phyloP scores from a whole-genome alignment of 2,329 filamentous ascomycete species.

The Diaporthe nobilis region DNA sequence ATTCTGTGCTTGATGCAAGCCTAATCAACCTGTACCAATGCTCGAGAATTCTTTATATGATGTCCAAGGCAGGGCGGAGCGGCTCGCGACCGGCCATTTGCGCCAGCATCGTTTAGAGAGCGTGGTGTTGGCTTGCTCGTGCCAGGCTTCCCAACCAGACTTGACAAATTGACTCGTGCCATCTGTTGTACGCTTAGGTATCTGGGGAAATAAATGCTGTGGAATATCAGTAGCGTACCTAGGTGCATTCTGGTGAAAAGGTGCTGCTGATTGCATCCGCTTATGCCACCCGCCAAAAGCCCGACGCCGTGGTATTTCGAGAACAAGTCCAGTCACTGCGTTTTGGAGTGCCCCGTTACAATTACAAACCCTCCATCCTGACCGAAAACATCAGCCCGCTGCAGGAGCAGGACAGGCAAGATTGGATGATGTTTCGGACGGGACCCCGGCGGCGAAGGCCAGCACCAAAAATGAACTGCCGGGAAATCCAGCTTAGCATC shows the following conservation, averaged over 20 bases:
- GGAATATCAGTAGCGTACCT: neutral
- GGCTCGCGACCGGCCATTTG: neutral
- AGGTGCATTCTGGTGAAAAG: neutral
- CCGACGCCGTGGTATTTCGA: too few relatives aligned
- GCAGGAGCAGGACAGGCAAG: neutral
- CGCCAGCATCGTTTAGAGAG: neutral
- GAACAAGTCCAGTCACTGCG: neutral
- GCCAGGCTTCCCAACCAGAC: neutral
- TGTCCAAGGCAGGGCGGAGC: neutral
- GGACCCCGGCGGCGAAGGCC: neutral
- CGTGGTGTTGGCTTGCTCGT: neutral
- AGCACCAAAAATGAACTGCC: slow-evolving; percentile 1
- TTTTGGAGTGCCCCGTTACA: neutral
- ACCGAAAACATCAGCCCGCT: neutral
- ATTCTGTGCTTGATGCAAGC: neutral
- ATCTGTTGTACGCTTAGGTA: too few relatives aligned
- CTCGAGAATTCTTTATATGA: neutral
- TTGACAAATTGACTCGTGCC: neutral
- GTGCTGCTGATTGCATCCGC: neutral
- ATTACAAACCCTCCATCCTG: neutral
- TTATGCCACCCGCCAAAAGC: neutral
- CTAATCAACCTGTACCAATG: neutral
- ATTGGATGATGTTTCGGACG: slow-evolving; percentile 19
- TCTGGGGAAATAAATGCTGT: neutral
- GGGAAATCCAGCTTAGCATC: neutral